These are phyloP conservation scores for Cajanus cajan DNA, from an alignment of 306 rosid species.

Conservation along the genomic window DNA sequence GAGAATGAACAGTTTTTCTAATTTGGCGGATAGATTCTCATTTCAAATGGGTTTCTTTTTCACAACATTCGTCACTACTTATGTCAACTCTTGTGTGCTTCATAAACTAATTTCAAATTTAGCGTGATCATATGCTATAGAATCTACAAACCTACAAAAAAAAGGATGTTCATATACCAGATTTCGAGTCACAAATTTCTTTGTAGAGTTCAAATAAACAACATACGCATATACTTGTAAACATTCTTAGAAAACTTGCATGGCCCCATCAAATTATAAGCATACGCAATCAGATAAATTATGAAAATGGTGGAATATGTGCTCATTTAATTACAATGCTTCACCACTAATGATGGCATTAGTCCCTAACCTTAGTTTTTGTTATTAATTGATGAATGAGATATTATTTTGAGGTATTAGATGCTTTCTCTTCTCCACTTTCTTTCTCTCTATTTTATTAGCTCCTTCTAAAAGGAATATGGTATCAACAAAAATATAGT, in stretches of 20 bases:
- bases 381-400: background rate
- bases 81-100: slow-evolving; percentile 50
- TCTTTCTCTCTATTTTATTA: slow-evolving; percentile 3
- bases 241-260: slow-evolving; percentile 26
- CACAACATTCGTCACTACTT: background rate
- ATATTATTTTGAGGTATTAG: slow-evolving; percentile 41
- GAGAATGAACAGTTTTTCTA: slow-evolving; percentile 9
- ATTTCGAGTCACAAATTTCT: slow-evolving; percentile 28
- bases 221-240: slow-evolving; percentile 16
- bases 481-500: slow-evolving; percentile 8
- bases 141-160: slow-evolving; percentile 20
- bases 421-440: slow-evolving; percentile 44
- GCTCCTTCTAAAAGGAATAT: slow-evolving; percentile 28
- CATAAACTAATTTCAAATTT: slow-evolving; percentile 11
- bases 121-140: background rate
- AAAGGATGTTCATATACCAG: slow-evolving; percentile 12
- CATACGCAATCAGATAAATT: slow-evolving; percentile 20
- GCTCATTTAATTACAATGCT: slow-evolving; percentile 30
- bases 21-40: slow-evolving; percentile 29
- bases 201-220: slow-evolving; percentile 15
- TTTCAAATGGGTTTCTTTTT: slow-evolving; percentile 35
- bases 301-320: slow-evolving; percentile 38
- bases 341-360: slow-evolving; percentile 35
- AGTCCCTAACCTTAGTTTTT: slow-evolving; percentile 18
- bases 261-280: slow-evolving; percentile 25